Conservation (phyloP, 2,329 filamentous ascomycete genomes). For the Aschersonia sp. region DNA sequence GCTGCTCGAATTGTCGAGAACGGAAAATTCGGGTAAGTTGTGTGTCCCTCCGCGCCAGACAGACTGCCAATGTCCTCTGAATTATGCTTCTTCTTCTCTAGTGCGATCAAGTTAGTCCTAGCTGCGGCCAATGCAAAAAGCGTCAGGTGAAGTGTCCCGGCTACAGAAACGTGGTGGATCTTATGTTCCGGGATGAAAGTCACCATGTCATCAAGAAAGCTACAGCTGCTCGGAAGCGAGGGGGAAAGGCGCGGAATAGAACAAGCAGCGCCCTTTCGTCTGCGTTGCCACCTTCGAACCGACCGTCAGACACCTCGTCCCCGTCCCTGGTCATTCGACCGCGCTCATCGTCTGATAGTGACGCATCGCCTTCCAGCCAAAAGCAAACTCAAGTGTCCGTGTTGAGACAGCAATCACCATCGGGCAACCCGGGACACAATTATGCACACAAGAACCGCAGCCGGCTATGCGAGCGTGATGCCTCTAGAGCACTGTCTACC, state of each 20-base stretch:
- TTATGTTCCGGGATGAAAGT: constrained; percentile 44
- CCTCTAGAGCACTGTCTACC: neutral
- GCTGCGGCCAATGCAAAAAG: constrained; percentile 40
- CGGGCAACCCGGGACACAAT: no score
- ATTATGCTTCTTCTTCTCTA: constrained; percentile 9
- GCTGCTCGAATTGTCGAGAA: constrained; percentile 38
- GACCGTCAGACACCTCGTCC: constrained; percentile 1
- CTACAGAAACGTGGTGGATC: constrained; percentile 38
- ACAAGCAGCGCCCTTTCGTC: neutral
- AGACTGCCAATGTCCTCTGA: neutral
- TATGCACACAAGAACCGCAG: no score
- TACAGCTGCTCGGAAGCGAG: constrained; percentile 15
- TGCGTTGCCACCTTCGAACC: constrained; percentile 1
- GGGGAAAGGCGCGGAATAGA: constrained; percentile 9
- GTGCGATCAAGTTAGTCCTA: constrained; percentile 37
- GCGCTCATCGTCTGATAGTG: constrained; percentile 1
- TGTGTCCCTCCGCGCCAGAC: neutral
- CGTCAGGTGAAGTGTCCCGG: constrained; percentile 36
- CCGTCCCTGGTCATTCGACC: constrained; percentile 1
- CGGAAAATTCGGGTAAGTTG: constrained; percentile 39
- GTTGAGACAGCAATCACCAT: no score
- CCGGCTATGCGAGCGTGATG: neutral
- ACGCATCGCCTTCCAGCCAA: constrained; percentile 1
- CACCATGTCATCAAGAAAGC: constrained; percentile 39
- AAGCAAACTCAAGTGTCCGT: neutral